phyloP scores from a whole-genome alignment of 257 asterid species.

The Ilex asprella region DNA sequence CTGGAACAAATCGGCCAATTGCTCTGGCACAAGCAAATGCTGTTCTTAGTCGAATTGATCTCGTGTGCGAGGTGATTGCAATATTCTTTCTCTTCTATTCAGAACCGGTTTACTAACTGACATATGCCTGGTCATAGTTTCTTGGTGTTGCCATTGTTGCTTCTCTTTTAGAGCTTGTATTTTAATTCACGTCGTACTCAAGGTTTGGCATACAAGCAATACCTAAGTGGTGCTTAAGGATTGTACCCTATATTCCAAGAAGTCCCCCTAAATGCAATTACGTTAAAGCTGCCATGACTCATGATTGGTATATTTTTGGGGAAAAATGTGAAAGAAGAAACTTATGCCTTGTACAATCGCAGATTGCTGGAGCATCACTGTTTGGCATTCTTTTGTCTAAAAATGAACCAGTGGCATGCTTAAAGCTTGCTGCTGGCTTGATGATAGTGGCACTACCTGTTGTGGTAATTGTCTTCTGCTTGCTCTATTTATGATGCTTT shows the following conservation, averaged over 20 bases:
- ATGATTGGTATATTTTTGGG: neutral
- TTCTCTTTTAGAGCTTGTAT: too few species aligned
- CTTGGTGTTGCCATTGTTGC: too few species aligned
- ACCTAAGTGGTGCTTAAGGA: too few species aligned
- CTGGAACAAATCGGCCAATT: constrained; percentile 81
- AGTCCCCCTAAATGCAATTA: neutral
- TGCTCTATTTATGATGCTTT: constrained; percentile 11
- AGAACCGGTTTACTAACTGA: too few species aligned
- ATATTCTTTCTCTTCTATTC: too few species aligned
- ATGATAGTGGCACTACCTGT: constrained; percentile 77
- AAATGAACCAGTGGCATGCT: constrained; percentile 67
- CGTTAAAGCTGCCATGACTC: neutral
- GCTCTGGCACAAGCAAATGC: constrained; percentile 99
- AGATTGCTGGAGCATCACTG: constrained; percentile 91
- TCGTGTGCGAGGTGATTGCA: constrained; percentile 72
- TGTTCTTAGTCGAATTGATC: constrained; percentile 76
- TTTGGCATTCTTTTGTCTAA: constrained; percentile 79
- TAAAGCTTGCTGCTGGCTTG: constrained; percentile 65
- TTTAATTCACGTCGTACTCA: too few species aligned
- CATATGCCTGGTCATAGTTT: too few species aligned
- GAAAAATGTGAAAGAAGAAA: neutral
- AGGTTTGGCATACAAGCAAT: too few species aligned
- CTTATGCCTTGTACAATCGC: constrained; percentile 21
- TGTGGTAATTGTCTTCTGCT: constrained; percentile 38
- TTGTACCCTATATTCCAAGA: neutral